Evolutionary conservation across 768 basidiomycete species (phyloP).

Genomic region (Boletus sensibilis): DNA sequence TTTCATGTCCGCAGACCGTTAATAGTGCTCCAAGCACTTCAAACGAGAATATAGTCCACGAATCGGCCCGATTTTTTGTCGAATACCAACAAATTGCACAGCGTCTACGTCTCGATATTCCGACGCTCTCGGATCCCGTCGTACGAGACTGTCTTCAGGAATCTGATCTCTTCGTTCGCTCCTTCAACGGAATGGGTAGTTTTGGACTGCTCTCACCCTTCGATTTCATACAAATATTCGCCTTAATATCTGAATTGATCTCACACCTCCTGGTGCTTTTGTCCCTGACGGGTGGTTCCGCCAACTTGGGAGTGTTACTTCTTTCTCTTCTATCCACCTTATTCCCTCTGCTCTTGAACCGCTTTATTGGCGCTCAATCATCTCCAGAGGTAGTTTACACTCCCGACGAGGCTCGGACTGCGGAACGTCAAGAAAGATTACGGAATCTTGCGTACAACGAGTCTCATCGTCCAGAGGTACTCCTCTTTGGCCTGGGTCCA

Average conservation of each 20-base stretch:
- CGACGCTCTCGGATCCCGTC: constrained; percentile 70
- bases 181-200: constrained; percentile 68
- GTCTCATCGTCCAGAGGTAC: constrained; percentile 72
- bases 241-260: constrained; percentile 65
- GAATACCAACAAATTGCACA: constrained; percentile 80
- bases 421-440: constrained; percentile 72
- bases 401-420: constrained; percentile 58
- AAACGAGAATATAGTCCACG: constrained; percentile 73
- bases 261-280: constrained; percentile 70
- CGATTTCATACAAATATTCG: constrained; percentile 73
- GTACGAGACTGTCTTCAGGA: constrained; percentile 81
- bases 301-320: constrained; percentile 55
- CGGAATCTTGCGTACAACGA: constrained; percentile 75
- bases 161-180: constrained; percentile 81
- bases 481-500: constrained; percentile 78
- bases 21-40: constrained; percentile 44
- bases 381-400: constrained; percentile 46
- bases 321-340: constrained; percentile 61
- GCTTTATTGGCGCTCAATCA: constrained; percentile 43
- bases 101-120: constrained; percentile 73
- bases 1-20: constrained; percentile 10
- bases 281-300: constrained; percentile 54
- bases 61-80: constrained; percentile 69
- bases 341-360: constrained; percentile 58
- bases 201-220: constrained; percentile 81